Percentiles rank a stretch among this genome's conserved stretches.
Conservation (phyloP, 2,329 filamentous ascomycete genomes). For the Pseudogymnoascus sp. region DNA sequence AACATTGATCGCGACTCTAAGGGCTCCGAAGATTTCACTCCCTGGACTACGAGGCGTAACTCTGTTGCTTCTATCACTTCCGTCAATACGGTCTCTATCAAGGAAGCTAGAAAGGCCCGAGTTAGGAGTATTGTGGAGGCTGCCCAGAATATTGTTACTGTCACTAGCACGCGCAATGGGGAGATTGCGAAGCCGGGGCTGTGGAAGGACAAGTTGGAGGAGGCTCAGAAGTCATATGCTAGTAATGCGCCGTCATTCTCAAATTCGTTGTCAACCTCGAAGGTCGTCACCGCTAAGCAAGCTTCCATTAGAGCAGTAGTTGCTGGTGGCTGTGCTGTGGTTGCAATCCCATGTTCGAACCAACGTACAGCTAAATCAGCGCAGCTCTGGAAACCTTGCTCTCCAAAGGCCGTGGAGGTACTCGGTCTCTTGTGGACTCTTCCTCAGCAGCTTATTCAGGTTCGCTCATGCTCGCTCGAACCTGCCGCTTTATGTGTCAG, state of each 20-base stretch:
- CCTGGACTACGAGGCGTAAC: neutral
- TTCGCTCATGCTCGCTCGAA: conserved; percentile 13
- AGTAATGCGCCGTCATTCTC: neutral
- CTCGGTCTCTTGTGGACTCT: conserved; percentile 23
- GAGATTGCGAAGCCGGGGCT: neutral
- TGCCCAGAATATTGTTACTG: neutral
- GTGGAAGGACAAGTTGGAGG: conserved; percentile 6
- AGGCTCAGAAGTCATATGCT: neutral
- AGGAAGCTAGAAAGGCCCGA: neutral
- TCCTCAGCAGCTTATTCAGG: conserved; percentile 13
- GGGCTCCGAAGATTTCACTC: neutral
- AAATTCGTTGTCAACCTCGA: neutral
- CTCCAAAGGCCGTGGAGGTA: neutral
- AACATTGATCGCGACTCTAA: conserved; percentile 35
- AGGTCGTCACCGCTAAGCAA: neutral
- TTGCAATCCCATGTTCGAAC: neutral
- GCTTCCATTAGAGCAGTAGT: conserved; percentile 5
- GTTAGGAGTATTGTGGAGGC: neutral
- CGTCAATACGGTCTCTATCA: neutral
- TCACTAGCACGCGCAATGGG: neutral
- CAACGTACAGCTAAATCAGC: neutral
- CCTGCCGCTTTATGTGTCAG: conserved; percentile 25
- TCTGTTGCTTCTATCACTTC: neutral
- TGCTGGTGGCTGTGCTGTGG: neutral
- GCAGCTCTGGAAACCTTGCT: neutral